Evolutionary conservation across 345 rosid genomes (phyloP).

Genomic region (Aquilaria yunnanensis): DNA sequence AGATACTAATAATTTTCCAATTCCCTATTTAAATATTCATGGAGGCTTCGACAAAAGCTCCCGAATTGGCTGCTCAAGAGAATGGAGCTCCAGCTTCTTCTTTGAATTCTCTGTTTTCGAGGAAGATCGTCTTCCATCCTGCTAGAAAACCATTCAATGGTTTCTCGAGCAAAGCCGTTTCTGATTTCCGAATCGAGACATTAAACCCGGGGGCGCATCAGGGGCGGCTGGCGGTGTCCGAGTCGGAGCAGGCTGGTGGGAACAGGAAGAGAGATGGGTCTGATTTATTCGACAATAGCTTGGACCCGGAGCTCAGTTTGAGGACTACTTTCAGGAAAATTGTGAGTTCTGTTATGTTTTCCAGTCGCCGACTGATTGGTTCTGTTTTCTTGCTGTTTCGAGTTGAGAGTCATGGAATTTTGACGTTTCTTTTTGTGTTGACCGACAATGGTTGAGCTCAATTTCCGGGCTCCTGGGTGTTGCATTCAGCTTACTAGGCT

Average conservation of each 20-base stretch:
- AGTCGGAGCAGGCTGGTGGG: conserved; percentile 6
- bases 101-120: conserved; percentile 17
- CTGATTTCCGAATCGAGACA: conserved; percentile 72
- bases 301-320: conserved; percentile 68
- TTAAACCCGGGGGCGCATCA: conserved; percentile 41
- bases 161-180: conserved; percentile 17
- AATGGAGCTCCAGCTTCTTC: conserved; percentile 27
- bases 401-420: not conserved
- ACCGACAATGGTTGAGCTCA: no score
- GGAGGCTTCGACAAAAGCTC: conserved; percentile 19
- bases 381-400: not conserved
- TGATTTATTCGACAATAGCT: conserved; percentile 44
- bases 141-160: conserved; percentile 53
- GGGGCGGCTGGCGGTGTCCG: conserved; percentile 14
- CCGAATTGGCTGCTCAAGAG: conserved; percentile 16
- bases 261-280: conserved; percentile 39
- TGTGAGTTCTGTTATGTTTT: conserved; percentile 34
- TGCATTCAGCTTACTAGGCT: no score
- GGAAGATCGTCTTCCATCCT: conserved; percentile 59
- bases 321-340: conserved; percentile 60
- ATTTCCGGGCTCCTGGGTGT: no score
- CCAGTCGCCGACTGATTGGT: not conserved
- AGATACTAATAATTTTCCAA: not conserved
- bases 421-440: no score
- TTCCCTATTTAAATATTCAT: conserved; percentile 4